Percentiles rank a stretch among this genome's conserved stretches.
These are phyloP conservation scores for Rhodotorula sphaerocarpa DNA, from an alignment of 768 basidiomycete genomes.

Conservation along the genomic window DNA sequence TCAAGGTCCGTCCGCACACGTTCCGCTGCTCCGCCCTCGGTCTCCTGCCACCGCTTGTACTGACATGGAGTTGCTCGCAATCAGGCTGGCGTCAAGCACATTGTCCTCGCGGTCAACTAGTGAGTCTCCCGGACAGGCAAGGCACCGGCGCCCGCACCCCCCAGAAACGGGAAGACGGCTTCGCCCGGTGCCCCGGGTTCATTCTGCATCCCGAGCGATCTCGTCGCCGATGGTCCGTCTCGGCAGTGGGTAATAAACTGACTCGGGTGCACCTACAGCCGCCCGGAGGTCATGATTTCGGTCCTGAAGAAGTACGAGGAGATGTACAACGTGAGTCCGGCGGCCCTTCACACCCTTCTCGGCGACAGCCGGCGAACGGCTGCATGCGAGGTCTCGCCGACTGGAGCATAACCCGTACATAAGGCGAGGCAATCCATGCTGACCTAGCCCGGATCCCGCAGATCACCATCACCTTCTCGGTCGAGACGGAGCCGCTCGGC, in stretches of 20 bases:
- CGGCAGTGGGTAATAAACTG: too few species aligned
- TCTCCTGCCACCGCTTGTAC: not conserved
- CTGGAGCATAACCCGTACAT: too few species aligned
- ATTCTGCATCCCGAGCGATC: not conserved
- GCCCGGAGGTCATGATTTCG: constrained; percentile 50
- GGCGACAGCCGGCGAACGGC: too few species aligned
- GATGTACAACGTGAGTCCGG: constrained; percentile 42
- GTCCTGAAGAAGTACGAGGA: constrained; percentile 48
- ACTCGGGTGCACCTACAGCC: constrained; percentile 23
- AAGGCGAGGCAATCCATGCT: not conserved
- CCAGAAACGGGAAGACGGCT: not conserved
- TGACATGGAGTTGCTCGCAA: not conserved
- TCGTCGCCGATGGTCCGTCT: too few species aligned
- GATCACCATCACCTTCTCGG: constrained; percentile 49
- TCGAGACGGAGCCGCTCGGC: constrained; percentile 49
- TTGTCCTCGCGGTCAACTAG: constrained; percentile 50
- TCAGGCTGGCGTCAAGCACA: constrained; percentile 49
- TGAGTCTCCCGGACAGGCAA: not conserved
- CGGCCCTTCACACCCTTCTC: too few species aligned
- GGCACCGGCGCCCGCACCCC: not conserved
- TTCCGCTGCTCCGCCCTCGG: not conserved
- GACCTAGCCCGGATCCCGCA: constrained; percentile 9
- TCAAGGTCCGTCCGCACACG: constrained; percentile 42
- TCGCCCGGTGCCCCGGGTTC: not conserved
- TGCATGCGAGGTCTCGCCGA: not conserved